Evolutionary conservation across 306 rosid species (phyloP).

Genomic region (Cucumis hystrix): DNA sequence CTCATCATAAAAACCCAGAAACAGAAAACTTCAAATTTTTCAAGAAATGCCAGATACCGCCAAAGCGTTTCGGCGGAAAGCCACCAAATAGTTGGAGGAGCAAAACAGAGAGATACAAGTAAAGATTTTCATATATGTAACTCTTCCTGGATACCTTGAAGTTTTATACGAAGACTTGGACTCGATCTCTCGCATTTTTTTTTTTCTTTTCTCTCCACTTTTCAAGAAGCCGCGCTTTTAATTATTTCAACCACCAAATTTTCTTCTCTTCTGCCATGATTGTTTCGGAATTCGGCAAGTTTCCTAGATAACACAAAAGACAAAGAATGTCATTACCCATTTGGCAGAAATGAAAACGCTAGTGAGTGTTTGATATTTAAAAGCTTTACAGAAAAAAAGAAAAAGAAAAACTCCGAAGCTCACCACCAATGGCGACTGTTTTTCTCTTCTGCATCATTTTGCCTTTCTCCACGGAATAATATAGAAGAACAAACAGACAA

Average conservation of each 20-base stretch:
- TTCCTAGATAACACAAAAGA: conserved; percentile 12
- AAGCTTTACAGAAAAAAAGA: conserved; percentile 26
- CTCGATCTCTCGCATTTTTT: conserved; percentile 42
- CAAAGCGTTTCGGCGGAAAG: conserved; percentile 12
- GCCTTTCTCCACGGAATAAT: conserved; percentile 21
- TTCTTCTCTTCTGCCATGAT: background rate
- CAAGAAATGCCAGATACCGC: conserved; percentile 10
- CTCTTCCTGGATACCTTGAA: background rate
- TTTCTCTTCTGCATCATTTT: conserved; percentile 5
- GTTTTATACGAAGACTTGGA: conserved; percentile 19
- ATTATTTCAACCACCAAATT: background rate
- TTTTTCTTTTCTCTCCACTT: conserved; percentile 11
- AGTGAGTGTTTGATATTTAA: background rate
- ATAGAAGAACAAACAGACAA: conserved; percentile 4
- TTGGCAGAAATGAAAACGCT: background rate
- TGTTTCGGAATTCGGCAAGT: conserved; percentile 7
- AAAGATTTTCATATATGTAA: conserved; percentile 14
- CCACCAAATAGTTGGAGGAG: background rate
- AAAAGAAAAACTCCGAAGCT: conserved; percentile 23
- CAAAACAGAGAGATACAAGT: conserved; percentile 4
- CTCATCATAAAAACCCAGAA: conserved; percentile 12
- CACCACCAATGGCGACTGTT: conserved; percentile 28
- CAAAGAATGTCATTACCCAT: background rate
- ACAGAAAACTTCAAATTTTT: conserved; percentile 4
- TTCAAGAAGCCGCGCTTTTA: background rate